phyloP scores from a whole-genome alignment of 345 rosid genomes.

The Populus pruinosa region DNA sequence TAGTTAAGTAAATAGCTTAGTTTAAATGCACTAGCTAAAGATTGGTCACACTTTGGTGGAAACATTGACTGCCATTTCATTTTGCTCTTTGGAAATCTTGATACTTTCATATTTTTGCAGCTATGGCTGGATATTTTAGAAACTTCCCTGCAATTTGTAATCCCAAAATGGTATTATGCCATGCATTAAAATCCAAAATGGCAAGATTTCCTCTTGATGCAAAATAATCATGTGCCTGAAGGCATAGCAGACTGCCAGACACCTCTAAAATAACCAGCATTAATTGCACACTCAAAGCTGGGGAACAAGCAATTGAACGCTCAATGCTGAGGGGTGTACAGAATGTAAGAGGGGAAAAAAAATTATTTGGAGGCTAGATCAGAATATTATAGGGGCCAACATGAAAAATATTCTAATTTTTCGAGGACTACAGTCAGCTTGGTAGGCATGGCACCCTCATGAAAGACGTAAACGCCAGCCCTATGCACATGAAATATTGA shows the following conservation, averaged over 20 bases:
- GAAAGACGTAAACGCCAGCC: not conserved
- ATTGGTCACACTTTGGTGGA: not conserved
- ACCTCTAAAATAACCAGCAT: not conserved
- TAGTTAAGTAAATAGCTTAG: not conserved
- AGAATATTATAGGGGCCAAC: not conserved
- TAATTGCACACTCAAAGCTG: not conserved
- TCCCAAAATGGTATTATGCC: not conserved
- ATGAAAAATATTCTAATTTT: not conserved
- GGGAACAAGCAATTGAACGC: not conserved
- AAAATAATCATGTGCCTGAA: not conserved
- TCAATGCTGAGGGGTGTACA: not conserved
- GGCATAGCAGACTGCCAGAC: not conserved
- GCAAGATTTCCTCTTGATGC: not conserved
- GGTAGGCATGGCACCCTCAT: not conserved
- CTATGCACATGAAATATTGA: not conserved
- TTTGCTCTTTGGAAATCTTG: not conserved
- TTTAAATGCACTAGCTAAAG: slow-evolving; percentile 1
- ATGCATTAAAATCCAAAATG: not conserved
- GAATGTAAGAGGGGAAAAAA: not conserved
- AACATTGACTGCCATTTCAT: not conserved
- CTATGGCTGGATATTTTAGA: not conserved
- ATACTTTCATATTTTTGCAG: not conserved
- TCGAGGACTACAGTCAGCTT: not conserved
- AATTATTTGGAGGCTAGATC: not conserved
- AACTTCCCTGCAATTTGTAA: not conserved